These are phyloP conservation scores for Macrolepiota albuminosa DNA, from an alignment of 768 basidiomycete genomes.

Conservation along the genomic window DNA sequence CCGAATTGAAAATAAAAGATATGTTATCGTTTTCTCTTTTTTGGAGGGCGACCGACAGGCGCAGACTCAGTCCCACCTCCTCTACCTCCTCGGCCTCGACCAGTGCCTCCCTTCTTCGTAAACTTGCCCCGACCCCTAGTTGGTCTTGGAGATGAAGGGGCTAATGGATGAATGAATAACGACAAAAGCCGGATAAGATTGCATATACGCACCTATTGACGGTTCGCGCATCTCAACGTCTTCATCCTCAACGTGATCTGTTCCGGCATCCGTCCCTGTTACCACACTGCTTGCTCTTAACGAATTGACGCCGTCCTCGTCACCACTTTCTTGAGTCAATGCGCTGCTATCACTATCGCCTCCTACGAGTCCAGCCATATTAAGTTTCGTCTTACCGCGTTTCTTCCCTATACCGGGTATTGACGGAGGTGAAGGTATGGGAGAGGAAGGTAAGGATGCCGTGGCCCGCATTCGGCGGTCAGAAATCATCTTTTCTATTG, in stretches of 20 bases:
- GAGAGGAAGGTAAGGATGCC: conserved; percentile 59
- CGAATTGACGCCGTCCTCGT: conserved; percentile 58
- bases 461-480: conserved; percentile 61
- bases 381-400: conserved; percentile 48
- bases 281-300: conserved; percentile 57
- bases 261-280: conserved; percentile 68
- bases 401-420: conserved; percentile 29
- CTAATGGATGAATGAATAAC: conserved; percentile 15
- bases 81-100: conserved; percentile 12
- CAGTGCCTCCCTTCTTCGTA: conserved; percentile 21
- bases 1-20: not conserved
- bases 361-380: conserved; percentile 69
- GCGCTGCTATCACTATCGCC: conserved; percentile 86
- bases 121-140: conserved; percentile 29
- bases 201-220: conserved; percentile 46
- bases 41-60: conserved; percentile 30
- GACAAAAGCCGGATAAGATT: not conserved
- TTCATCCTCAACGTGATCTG: conserved; percentile 68
- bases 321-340: conserved; percentile 77
- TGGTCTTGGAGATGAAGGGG: conserved; percentile 34
- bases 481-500: conserved; percentile 55
- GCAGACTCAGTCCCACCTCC: conserved; percentile 22
- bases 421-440: conserved; percentile 37
- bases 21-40: conserved; percentile 43
- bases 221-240: conserved; percentile 53